phyloP scores from a whole-genome alignment of 176 grass and related monocot species.

The Aechmea fasciata region DNA sequence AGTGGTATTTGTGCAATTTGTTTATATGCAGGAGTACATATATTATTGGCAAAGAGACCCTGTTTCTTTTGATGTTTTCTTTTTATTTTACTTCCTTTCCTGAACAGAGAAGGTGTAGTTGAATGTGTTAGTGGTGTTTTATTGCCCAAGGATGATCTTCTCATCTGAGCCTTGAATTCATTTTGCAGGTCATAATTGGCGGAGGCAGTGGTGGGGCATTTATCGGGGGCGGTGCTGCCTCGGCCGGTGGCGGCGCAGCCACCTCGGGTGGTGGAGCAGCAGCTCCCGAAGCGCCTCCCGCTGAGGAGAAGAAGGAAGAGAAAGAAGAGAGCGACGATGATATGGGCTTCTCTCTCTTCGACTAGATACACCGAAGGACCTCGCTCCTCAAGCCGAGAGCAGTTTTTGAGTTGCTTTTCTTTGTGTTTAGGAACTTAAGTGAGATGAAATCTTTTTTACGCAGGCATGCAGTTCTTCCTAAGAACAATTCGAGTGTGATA shows the following conservation, averaged over 20 bases:
- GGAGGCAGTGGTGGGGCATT: slow-evolving; percentile 37
- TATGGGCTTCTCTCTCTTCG: slow-evolving; percentile 90
- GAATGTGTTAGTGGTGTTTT: not conserved
- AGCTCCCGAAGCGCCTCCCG: slow-evolving; percentile 39
- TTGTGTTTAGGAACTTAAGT: too few species aligned
- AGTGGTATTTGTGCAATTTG: too few species aligned
- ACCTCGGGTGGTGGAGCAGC: slow-evolving; percentile 27
- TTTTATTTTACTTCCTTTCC: too few species aligned
- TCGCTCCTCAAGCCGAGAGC: too few species aligned
- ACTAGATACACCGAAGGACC: slow-evolving; percentile 26
- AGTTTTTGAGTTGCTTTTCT: too few species aligned
- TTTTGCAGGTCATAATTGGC: slow-evolving; percentile 48
- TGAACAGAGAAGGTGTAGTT: not conserved
- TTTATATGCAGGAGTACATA: too few species aligned
- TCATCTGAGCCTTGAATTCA: not conserved
- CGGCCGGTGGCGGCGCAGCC: slow-evolving; percentile 15
- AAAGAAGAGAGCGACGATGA: slow-evolving; percentile 87
- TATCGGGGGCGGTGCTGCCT: slow-evolving; percentile 33
- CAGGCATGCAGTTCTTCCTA: too few species aligned
- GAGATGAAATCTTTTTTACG: too few species aligned
- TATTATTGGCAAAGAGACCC: too few species aligned
- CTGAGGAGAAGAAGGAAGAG: slow-evolving; percentile 83
- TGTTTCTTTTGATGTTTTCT: too few species aligned
- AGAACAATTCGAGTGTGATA: too few species aligned
- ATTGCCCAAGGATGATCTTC: not conserved